Evolutionary conservation across 208 protist species (phyloP), one percentile per base, ranked within the genome.

Genomic region (Phytomonas francai): DNA sequence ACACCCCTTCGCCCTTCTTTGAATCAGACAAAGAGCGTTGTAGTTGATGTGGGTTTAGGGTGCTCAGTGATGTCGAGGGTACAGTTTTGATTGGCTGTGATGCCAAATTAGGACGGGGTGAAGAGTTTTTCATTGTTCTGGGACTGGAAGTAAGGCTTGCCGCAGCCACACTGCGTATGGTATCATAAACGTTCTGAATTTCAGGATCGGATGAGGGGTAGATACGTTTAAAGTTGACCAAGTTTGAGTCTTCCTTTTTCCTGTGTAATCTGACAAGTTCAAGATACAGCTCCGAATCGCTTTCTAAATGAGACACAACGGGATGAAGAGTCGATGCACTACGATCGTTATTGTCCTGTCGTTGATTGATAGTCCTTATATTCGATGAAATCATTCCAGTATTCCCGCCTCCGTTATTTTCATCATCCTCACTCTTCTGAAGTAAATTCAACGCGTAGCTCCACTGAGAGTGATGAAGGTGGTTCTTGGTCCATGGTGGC

Each of bases 201-300:
- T 87, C 85, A 0, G 60, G n/a, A 59, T 92, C 73, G 16, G 63
- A 42, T 0, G 83, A 79, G 16, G 92, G 92, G 65, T 92, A 97
- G 70, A 95, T 85, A 51, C 92, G 85, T 19, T 64, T 63, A 72
- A 91, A 97, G 75, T 92, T 83, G 33, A 72, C 66, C 58, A 95
- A 73, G 64, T 91, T 91, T 32, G 71, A 75, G 75, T 97, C 92
- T 71, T 97, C 89, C 30, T 70, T 67, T 25, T 59, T 59, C 6
- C 45, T 54, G 45, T 54, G 45, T 6, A 54, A 25, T 19, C 80
- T 79, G n/a, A 74, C 45, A 54, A 54, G 45, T 25, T 54, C 45
- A 6, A 19, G 3, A 54, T 25, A 54, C 45, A 54, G 45, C 19
- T 54, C 45, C 3, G 19, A 54, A 54, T 54, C 45, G 22, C 19